Evolutionary conservation across 169 alveolate genomes (phyloP), one percentile per base, ranked within the genome.

Genomic region (Plasmodium malariae): DNA sequence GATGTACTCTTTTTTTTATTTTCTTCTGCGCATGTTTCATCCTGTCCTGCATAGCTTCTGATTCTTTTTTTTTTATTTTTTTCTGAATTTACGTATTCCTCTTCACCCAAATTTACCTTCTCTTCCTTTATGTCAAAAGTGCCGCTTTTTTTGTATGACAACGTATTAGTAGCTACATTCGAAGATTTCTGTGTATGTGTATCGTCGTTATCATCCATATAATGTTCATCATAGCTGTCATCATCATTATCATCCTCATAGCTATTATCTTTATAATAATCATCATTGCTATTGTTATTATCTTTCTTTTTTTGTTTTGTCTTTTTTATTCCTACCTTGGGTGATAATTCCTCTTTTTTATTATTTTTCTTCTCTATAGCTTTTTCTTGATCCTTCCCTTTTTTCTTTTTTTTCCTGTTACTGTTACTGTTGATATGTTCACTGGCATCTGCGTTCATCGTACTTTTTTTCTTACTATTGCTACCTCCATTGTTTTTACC

Each of bases 61-160:
- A 19, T 36, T 54, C 89, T 63, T 65, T 78, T 78, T 28, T 78
- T 78, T 78, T 78, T 78, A 78, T 78, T 78, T 60, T 62, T 62
- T 1, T 78, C 89, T 28, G 76, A 26, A 48, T 63, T 62, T 26
- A 78, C 40, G n/a, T 62, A 34, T 19, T 78, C 76, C 40, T 49
- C 69, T 63, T 78, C 78, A 14, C 37, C 74, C 37, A 78, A 48
- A 12, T 63, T 48, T 43, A 9, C 26, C n/a, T 69, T 26, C 26
- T 62, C 70, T 37, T 60, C 72, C 30, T 68, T 43, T 32, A 45
- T 36, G 26, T 78, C 78, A 62, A 43, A 45, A 1, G 19, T 32
- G 24, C 24, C 19, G 36, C 60, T 60, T 40, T 62, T 78, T 60
- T 78, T 32, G 28, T 62, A 30, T 12, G 59, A 28, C 9, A 51